Evolutionary conservation across 2,329 filamentous ascomycete genomes (phyloP), one percentile per base, ranked within the genome.

Genomic region (Cladophialophora exuberans): DNA sequence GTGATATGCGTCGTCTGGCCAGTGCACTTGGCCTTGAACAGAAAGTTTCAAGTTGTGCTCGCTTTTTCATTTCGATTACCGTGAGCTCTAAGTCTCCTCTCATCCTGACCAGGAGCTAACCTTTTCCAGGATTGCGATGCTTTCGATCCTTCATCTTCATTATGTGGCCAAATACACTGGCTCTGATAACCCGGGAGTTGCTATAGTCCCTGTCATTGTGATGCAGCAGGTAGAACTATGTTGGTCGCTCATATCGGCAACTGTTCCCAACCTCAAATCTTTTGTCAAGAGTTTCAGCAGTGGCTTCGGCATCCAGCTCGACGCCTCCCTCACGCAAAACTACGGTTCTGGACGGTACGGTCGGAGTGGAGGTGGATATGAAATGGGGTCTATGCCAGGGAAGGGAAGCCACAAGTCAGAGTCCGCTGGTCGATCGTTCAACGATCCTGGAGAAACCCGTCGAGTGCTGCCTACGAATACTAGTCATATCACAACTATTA

Each of bases 271-370:
- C 20, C 64, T 74, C 25, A 74, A 73, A 53, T 68, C 70, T 4
- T 75, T 75, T 52, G 71, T 74, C 11, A 67, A 71, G 23, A 67
- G 66, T 43, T 74, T 75, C 64, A 72, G 71, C 54, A 73, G 71
- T 13, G 69, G 72, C n/a, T 74, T 72, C 42, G 56, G 56, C 20
- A 63, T 67, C 26, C 56, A 55, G 25, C 56, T 62, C 26, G 57
- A 62, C 20, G 52, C 59, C 13, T 52, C 57, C n/a, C 30, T 28
- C 22, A 58, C 58, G 15, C 49, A 55, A 31, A 35, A 18, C 17
- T 61, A 61, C 39, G 49, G 58, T 23, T 61, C 58, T 4, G 47
- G 48, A 20, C 36, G 52, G 20, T 23, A 35, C 39, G 30, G 26
- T 15, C 44, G 38, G 7, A 33, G 13, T 28, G 22, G 11, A 22